Conservation (phyloP, 164 flowering plant genomes). For the Chloranthus sessilifolius region DNA sequence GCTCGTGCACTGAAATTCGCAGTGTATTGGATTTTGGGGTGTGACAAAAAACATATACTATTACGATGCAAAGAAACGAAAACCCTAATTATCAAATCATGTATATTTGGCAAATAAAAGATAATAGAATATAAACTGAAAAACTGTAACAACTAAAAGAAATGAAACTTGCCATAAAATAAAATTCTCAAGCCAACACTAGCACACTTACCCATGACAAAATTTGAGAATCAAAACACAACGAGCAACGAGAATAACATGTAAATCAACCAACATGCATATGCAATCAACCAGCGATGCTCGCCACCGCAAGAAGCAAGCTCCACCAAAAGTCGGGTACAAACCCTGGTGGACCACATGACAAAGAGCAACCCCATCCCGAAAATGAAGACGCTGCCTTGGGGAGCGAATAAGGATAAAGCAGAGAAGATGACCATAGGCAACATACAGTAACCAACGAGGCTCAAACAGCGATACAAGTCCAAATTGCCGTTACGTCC, state of each 20-base stretch:
- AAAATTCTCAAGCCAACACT: no score
- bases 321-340: constrained; percentile 61
- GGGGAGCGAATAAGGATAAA: constrained; percentile 59
- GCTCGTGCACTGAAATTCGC: no score
- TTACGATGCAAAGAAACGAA: no score
- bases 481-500: constrained; percentile 78
- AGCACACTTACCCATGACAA: no score
- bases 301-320: constrained; percentile 74
- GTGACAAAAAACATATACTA: no score
- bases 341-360: constrained; percentile 73
- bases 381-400: constrained; percentile 42
- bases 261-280: constrained; percentile 83
- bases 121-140: no score
- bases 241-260: constrained; percentile 71
- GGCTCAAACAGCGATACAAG: constrained; percentile 70
- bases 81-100: no score
- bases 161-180: no score
- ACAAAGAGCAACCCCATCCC: constrained; percentile 53
- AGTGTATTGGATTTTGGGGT: no score
- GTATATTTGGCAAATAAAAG: no score
- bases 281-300: constrained; percentile 74
- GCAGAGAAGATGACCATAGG: constrained; percentile 85
- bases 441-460: constrained; percentile 80
- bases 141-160: no score
- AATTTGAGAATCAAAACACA: constrained; percentile 59